Conservation (phyloP, 495 filamentous ascomycete genomes). For the Daldinia loculata region DNA sequence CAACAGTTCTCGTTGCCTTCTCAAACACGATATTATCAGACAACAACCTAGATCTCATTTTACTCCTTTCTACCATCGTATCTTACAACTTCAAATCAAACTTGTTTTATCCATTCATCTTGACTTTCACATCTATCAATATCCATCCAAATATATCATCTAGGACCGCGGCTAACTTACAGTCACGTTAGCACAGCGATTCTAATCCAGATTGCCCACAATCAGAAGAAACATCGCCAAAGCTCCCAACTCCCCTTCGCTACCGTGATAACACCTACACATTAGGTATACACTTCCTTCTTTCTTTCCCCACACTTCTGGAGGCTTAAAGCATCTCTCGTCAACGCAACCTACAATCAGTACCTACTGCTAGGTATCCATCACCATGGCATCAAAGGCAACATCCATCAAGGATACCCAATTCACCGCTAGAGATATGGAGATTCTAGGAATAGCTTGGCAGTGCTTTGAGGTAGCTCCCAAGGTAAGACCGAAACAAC, state of each 20-base stretch:
- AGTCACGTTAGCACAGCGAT: neutral
- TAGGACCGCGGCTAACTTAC: neutral
- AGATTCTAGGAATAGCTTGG: constrained; percentile 23
- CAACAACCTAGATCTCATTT: neutral
- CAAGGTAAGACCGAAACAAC: constrained; percentile 19
- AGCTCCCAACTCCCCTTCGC: neutral
- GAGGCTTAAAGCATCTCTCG: neutral
- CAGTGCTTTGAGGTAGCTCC: constrained; percentile 18
- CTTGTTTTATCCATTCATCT: neutral
- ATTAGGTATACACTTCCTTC: neutral
- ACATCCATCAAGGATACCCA: neutral
- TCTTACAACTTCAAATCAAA: neutral
- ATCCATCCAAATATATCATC: neutral
- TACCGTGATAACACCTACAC: neutral
- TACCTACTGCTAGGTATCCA: neutral
- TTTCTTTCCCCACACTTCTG: neutral
- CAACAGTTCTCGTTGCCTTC: neutral
- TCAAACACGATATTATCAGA: neutral
- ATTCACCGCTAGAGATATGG: constrained; percentile 24
- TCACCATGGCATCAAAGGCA: constrained; percentile 13
- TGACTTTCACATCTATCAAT: neutral
- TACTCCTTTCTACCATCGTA: neutral
- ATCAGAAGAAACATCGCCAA: neutral
- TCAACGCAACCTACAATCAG: neutral
- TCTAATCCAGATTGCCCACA: neutral